These are phyloP conservation scores for Barnettozyma pratensis DNA, from an alignment of 805 yeast species.

Conservation along the genomic window DNA sequence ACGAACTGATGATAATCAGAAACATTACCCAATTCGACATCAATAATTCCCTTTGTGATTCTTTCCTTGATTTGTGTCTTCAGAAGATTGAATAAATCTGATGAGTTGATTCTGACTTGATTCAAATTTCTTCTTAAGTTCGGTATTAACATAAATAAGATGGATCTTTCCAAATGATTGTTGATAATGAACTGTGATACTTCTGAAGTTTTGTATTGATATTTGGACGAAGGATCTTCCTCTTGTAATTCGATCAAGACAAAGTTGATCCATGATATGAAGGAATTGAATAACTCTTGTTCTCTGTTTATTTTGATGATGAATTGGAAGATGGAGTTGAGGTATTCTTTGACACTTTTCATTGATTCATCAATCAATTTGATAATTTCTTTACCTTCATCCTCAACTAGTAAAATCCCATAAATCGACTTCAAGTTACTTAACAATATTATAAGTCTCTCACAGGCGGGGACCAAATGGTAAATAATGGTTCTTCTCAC, in stretches of 20 bases:
- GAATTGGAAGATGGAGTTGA: constrained; percentile 30
- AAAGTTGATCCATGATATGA: constrained; percentile 36
- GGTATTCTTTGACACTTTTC: constrained; percentile 15
- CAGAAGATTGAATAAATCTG: constrained; percentile 18
- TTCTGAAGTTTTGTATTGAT: constrained; percentile 18
- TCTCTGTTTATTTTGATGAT: constrained; percentile 41
- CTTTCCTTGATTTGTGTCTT: constrained; percentile 9
- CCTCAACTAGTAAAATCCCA: background rate
- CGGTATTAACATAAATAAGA: constrained; percentile 18
- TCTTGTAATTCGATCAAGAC: constrained; percentile 26
- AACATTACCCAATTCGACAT: constrained; percentile 13
- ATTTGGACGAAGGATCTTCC: constrained; percentile 16
- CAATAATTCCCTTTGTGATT: background rate
- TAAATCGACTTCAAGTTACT: constrained; percentile 37
- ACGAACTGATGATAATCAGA: constrained; percentile 15
- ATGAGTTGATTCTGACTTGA: constrained; percentile 17
- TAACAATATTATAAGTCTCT: constrained; percentile 45
- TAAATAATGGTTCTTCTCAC: constrained; percentile 43
- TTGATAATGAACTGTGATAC: constrained; percentile 23
- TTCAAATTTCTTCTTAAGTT: constrained; percentile 19
- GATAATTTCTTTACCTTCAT: background rate
- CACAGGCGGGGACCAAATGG: constrained; percentile 49
- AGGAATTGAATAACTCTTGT: constrained; percentile 39
- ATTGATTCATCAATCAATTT: constrained; percentile 9
- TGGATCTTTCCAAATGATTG: constrained; percentile 20